Evolutionary conservation across 148 eudicot species (phyloP).

Genomic region (Diospyros kaki): DNA sequence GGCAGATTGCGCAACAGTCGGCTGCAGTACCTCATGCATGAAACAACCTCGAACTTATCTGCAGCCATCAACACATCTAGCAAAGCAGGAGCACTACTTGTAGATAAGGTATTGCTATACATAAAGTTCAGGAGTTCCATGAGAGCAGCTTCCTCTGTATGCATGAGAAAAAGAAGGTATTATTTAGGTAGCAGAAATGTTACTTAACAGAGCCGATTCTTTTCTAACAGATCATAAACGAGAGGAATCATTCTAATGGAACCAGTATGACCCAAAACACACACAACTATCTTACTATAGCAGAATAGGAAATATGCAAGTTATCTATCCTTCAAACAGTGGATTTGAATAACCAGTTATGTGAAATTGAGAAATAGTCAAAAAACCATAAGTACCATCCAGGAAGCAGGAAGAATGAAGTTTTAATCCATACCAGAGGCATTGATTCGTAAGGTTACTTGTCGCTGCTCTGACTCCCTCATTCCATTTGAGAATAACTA

Average conservation of each 20-base stretch:
- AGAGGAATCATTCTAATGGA: neutral
- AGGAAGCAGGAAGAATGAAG: constrained; percentile 5
- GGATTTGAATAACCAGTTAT: neutral
- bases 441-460: constrained; percentile 80
- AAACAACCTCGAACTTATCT: constrained; percentile 85
- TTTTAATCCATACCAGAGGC: constrained; percentile 63
- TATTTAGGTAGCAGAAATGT: neutral
- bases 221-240: constrained; percentile 5
- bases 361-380: neutral
- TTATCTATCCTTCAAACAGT: neutral
- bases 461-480: constrained; percentile 97
- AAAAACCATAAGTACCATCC: neutral
- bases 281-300: neutral
- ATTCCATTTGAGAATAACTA: constrained; percentile 95
- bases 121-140: constrained; percentile 81
- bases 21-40: constrained; percentile 79
- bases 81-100: constrained; percentile 56
- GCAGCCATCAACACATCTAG: constrained; percentile 86
- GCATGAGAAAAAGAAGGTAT: constrained; percentile 10
- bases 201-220: neutral
- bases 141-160: constrained; percentile 76
- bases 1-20: constrained; percentile 52
- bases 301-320: neutral
- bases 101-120: constrained; percentile 61
- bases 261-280: constrained; percentile 5